Base-by-base conservation (phyloP, 495 filamentous ascomycete species). In the Aspergillus cristatus region DNA sequence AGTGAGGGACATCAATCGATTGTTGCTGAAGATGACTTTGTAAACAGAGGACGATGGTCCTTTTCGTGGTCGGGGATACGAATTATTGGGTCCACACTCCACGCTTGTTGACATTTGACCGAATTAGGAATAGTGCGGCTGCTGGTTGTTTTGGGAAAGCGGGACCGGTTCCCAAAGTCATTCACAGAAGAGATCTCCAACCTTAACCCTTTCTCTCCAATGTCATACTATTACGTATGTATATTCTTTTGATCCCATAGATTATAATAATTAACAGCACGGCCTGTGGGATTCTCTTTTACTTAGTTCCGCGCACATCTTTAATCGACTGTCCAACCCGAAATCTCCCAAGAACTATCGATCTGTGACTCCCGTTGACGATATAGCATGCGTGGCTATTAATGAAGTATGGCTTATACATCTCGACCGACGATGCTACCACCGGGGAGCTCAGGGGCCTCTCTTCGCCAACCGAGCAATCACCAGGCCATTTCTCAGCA, bases 321-420 rank as follows among this genome's bases (percentile, higher is more conserved):
- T 17, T 18, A 39, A 24, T 1, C 35, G 3, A 28, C 26, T 10
- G 10, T 26, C 14, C 11, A n/a, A 18, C 13, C 18, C 17, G 5
- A 30, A n/a, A 40, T 32, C 18, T 43, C 26, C 18, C 22, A 44
- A 25, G 7, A 24, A 24, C 4, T 24, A 24, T 8, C 8, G 20
- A 24, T 4, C 8, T 8, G 20, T 8, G 20, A 24, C 4, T 4
- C 8, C 20, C 8, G 4, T 24, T 24, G 20, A 24, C 4, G 20
- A 4, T 24, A 24, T 24, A 24, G n/a, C 20, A 24, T 24, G 4
- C 20, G 20, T 4, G 8, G 30, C 16, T n/a, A 33, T 31, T 42
- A 38, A 20, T 34, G 14, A 12, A 34, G 37, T 14, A 82, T 82
- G 77, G 68, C 78, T 14, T 75, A 74, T 52, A 51, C 62, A 2